A percentile compares a stretch with the other conserved stretches of the same genome.
phyloP scores from a whole-genome alignment of 345 rosid species.

The Rhodamnia argentea region DNA sequence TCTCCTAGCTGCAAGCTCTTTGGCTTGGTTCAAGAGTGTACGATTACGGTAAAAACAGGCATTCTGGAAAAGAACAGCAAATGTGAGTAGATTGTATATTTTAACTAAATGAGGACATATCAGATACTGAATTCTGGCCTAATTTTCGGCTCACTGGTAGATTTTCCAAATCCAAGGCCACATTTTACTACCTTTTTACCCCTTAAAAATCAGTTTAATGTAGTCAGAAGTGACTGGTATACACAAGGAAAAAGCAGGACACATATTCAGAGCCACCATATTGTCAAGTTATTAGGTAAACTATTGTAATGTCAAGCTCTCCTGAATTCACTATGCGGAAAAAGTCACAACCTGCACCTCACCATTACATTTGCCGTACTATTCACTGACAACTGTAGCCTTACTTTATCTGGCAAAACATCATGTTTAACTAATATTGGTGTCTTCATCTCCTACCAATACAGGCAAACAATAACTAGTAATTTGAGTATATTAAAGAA shows the following conservation, averaged over 20 bases:
- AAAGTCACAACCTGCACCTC: not conserved
- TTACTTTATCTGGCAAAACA: not conserved
- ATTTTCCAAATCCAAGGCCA: not conserved
- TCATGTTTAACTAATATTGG: not conserved
- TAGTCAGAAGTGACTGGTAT: not conserved
- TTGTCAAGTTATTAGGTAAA: not conserved
- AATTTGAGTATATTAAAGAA: not conserved
- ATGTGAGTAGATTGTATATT: too few relatives aligned
- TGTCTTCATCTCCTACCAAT: not conserved
- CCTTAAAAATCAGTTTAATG: not conserved
- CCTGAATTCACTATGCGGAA: not conserved
- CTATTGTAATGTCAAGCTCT: not conserved
- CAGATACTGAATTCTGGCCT: not conserved
- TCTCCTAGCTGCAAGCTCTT: conserved; percentile 41
- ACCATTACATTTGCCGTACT: not conserved
- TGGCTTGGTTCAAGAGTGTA: conserved; percentile 36
- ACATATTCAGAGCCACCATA: not conserved
- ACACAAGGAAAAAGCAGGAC: not conserved
- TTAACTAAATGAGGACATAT: not conserved
- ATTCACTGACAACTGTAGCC: not conserved
- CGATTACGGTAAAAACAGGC: conserved; percentile 33
- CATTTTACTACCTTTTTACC: not conserved
- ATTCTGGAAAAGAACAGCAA: conserved; percentile 29
- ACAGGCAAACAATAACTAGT: not conserved
- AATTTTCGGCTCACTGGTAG: not conserved